Percentiles rank a stretch among this genome's conserved stretches.
Conservation (phyloP, 106 monocot species). For the Allium cepa region DNA sequence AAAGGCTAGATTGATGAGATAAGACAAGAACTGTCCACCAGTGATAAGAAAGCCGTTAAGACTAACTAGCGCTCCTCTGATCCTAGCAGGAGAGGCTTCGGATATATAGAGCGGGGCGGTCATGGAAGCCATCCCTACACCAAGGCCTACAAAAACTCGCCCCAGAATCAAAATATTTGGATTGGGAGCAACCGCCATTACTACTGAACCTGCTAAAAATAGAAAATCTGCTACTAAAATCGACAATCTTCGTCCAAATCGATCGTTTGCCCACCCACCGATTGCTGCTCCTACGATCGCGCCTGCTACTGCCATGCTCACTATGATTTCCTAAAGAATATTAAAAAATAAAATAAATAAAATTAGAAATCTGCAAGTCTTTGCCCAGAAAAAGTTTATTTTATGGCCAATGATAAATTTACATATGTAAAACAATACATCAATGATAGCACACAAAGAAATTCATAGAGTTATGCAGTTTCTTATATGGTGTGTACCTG, state of each 20-base stretch:
- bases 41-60: constrained; percentile 82
- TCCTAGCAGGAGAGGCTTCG: constrained; percentile 83
- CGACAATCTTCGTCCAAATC: constrained; percentile 51
- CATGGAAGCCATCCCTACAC: constrained; percentile 97
- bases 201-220: constrained; percentile 69
- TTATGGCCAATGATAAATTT: background rate
- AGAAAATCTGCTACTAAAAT: constrained; percentile 71
- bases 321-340: constrained; percentile 72
- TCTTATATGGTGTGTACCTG: constrained; percentile 30
- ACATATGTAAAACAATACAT: background rate
- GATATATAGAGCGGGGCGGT: constrained; percentile 94
- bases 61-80: constrained; percentile 88
- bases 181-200: constrained; percentile 70
- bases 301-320: constrained; percentile 98
- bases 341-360: background rate
- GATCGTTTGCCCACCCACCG: constrained; percentile 89
- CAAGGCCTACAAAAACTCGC: constrained; percentile 82
- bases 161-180: constrained; percentile 70
- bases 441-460: background rate
- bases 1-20: constrained; percentile 92
- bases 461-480: too few species aligned
- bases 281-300: constrained; percentile 78
- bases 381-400: background rate
- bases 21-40: constrained; percentile 82
- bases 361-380: background rate